Base-by-base conservation (phyloP, 495 filamentous ascomycete species). In the Penicillium angulare region DNA sequence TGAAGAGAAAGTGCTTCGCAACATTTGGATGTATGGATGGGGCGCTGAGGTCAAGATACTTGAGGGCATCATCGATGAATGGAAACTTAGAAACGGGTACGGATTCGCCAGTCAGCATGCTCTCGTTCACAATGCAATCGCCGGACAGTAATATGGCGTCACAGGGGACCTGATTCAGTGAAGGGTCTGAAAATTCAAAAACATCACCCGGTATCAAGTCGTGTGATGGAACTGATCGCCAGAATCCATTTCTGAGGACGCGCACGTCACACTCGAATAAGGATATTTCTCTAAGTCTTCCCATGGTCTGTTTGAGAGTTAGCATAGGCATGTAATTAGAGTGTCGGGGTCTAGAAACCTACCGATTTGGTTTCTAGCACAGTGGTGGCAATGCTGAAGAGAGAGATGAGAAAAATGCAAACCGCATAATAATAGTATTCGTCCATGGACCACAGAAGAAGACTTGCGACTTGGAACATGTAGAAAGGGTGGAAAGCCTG, bases 71-170 rank as follows among this genome's bases (percentile, higher is more conserved):
- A 60, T 96, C 84, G n/a, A 83, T 92, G 6, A 88, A 81, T 4
- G 95, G 90, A 4, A 78, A 79, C 66, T 99, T 99, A 8, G 92
- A 95, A 3, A 97, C 92, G 6, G 95, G 95, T 22, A 99, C 89
- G 43, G 95, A 97, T 76, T 99, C 95, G 36, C 91, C 87, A 32
- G 95, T 99, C 24, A 99, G 83, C 95, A 99, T 99, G 75, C 92
- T 97, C 67, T 99, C 95, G 65, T 99, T 99, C 52, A 99, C 91
- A 54, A 99, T 97, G 67, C 91, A 96, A 66, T 99, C 95, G 20
- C 95, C 95, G 46, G 88, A 88, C 5, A 99, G 73, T 7, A 99
- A 74, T 31, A 99, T 76, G 64, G 92, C 95, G 69, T 99, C 95
- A 60, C 90, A 90, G 9, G 95, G 95, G 58, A 96, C 88, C 59